A percentile compares a stretch with the other conserved stretches of the same genome.
Conservation (phyloP, 2,329 filamentous ascomycete species). For the Huntiella abstrusa region DNA sequence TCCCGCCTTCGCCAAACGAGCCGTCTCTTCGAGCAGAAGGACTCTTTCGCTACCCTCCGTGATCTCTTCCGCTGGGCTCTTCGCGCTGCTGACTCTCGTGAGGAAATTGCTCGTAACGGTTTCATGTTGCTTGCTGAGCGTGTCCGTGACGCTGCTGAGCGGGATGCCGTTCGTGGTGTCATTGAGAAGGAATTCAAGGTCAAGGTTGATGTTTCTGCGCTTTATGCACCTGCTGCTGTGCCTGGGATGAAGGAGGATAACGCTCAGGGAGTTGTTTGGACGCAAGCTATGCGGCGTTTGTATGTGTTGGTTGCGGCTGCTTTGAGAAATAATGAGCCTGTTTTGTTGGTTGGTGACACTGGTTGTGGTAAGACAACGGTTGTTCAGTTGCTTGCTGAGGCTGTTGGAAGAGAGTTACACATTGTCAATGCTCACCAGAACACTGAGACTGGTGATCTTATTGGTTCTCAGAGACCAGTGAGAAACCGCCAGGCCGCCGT, state of each 20-base stretch:
- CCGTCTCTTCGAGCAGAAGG: constrained; percentile 88
- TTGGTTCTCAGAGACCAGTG: constrained; percentile 82
- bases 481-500: constrained; percentile 63
- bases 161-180: constrained; percentile 62
- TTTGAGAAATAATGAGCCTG: constrained; percentile 76
- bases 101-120: constrained; percentile 78
- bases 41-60: constrained; percentile 87
- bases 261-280: constrained; percentile 68
- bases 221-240: constrained; percentile 45
- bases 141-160: constrained; percentile 79
- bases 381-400: constrained; percentile 76
- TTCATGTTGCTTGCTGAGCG: constrained; percentile 94
- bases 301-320: constrained; percentile 81
- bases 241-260: constrained; percentile 26
- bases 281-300: constrained; percentile 75
- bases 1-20: constrained; percentile 78
- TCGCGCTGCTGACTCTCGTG: constrained; percentile 62
- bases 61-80: constrained; percentile 93
- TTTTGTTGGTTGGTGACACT: constrained; percentile 87
- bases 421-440: constrained; percentile 98
- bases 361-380: constrained; percentile 97
- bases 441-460: constrained; percentile 90
- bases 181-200: constrained; percentile 87
- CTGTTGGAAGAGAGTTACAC: constrained; percentile 54
- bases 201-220: constrained; percentile 48